Evolutionary conservation across 495 filamentous ascomycete genomes (phyloP).

Genomic region (Neurospora intermedia): DNA sequence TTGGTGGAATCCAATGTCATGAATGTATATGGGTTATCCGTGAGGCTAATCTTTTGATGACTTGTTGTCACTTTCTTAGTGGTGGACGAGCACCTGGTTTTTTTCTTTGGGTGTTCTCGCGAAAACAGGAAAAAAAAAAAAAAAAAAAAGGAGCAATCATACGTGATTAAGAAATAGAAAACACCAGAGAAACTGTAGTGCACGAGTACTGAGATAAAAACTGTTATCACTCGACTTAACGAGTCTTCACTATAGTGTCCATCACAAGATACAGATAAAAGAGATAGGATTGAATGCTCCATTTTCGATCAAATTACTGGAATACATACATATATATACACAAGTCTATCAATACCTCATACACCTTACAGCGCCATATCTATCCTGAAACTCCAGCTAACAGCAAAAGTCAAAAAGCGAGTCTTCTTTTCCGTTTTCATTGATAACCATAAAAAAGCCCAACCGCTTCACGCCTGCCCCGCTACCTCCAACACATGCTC

Average conservation of each 20-base stretch:
- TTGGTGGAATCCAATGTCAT: background rate
- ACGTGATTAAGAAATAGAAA: too few relatives aligned
- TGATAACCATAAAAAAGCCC: background rate
- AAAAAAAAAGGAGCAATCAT: too few relatives aligned
- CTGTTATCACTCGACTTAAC: background rate
- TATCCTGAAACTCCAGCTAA: background rate
- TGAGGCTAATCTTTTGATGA: background rate
- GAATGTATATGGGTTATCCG: background rate
- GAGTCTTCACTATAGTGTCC: background rate
- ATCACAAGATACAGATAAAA: background rate
- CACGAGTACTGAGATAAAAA: background rate
- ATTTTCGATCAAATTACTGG: too few relatives aligned
- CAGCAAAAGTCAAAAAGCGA: background rate
- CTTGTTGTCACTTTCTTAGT: background rate
- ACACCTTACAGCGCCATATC: background rate
- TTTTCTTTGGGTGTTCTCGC: too few relatives aligned
- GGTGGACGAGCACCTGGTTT: too few relatives aligned
- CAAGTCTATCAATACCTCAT: background rate
- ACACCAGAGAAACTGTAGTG: too few relatives aligned
- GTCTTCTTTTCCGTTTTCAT: background rate
- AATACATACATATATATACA: background rate
- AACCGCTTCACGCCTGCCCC: background rate
- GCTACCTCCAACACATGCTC: background rate
- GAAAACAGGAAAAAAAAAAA: too few relatives aligned
- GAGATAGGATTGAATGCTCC: background rate